Conservation (phyloP, 768 basidiomycete species). For the Agrocybe pediades region DNA sequence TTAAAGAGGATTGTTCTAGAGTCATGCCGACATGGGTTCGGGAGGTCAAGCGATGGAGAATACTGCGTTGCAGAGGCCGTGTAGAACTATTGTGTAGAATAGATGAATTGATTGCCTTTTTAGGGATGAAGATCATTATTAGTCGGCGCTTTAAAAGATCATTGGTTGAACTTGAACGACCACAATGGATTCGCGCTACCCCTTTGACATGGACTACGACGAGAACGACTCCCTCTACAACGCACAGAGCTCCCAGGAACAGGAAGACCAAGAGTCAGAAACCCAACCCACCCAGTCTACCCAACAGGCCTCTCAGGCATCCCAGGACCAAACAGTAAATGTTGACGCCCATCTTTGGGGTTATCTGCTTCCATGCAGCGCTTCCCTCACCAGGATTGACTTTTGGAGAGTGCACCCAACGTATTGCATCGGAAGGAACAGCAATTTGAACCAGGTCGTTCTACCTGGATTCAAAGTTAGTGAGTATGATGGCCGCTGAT, state of each 20-base stretch:
- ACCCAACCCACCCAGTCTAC: conserved; percentile 44
- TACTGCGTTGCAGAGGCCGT: conserved; percentile 9
- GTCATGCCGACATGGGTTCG: conserved; percentile 21
- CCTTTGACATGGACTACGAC: conserved; percentile 25
- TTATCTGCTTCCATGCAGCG: conserved; percentile 65
- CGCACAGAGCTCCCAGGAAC: conserved; percentile 30
- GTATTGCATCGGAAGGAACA: conserved; percentile 59
- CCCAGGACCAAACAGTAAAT: conserved; percentile 16
- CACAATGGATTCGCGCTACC: conserved; percentile 21
- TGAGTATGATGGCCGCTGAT: conserved; percentile 36
- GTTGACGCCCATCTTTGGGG: conserved; percentile 63
- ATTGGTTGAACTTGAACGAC: conserved; percentile 4
- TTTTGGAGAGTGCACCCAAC: conserved; percentile 54
- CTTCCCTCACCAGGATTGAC: conserved; percentile 55
- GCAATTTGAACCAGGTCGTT: conserved; percentile 49
- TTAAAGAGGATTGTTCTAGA: conserved; percentile 4
- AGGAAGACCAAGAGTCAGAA: conserved; percentile 29
- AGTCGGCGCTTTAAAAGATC: conserved; percentile 30
- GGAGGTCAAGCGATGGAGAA: conserved; percentile 18
- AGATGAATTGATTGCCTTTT: too few relatives aligned
- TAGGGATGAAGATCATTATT: conserved; percentile 23
- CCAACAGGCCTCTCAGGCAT: conserved; percentile 41
- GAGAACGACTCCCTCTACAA: conserved; percentile 23
- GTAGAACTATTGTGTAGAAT: background rate
- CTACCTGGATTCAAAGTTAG: conserved; percentile 76